Conservation (phyloP, 306 rosid species). For the Cyclanthera cordifolia region DNA sequence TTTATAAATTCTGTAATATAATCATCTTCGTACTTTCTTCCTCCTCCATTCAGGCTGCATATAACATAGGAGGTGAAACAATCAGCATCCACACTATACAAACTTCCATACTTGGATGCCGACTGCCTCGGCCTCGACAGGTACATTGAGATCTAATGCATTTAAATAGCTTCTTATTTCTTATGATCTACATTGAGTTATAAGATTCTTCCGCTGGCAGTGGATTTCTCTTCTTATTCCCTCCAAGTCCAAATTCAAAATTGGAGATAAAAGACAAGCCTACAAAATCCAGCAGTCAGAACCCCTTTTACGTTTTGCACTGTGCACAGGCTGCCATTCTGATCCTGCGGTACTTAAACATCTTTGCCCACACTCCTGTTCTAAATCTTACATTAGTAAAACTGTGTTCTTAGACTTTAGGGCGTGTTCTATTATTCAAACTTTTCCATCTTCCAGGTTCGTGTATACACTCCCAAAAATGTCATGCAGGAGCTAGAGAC, state of each 20-base stretch:
- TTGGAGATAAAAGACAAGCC: constrained; percentile 56
- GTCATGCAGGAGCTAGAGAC: constrained; percentile 14
- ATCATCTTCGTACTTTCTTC: too few species aligned
- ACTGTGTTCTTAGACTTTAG: too few species aligned
- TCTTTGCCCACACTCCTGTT: too few species aligned
- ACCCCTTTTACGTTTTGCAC: constrained; percentile 78
- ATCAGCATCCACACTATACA: constrained; percentile 81
- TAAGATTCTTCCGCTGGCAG: too few species aligned
- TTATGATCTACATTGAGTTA: too few species aligned
- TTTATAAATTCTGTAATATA: background rate
- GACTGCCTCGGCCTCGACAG: constrained; percentile 86
- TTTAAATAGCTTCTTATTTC: too few species aligned
- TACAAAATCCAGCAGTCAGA: constrained; percentile 54
- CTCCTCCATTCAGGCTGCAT: constrained; percentile 99
- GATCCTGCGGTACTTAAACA: constrained; percentile 91
- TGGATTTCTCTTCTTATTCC: constrained; percentile 77
- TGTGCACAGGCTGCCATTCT: constrained; percentile 87
- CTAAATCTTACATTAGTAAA: too few species aligned
- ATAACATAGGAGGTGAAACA: constrained; percentile 78
- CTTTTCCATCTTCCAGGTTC: too few species aligned
- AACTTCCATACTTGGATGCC: constrained; percentile 60
- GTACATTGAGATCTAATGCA: too few species aligned
- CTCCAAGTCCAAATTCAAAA: constrained; percentile 50
- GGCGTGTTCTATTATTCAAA: too few species aligned
- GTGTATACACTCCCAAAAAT: constrained; percentile 30